phyloP scores from a whole-genome alignment of 2,329 filamentous ascomycete species.

The Fusarium succisae region DNA sequence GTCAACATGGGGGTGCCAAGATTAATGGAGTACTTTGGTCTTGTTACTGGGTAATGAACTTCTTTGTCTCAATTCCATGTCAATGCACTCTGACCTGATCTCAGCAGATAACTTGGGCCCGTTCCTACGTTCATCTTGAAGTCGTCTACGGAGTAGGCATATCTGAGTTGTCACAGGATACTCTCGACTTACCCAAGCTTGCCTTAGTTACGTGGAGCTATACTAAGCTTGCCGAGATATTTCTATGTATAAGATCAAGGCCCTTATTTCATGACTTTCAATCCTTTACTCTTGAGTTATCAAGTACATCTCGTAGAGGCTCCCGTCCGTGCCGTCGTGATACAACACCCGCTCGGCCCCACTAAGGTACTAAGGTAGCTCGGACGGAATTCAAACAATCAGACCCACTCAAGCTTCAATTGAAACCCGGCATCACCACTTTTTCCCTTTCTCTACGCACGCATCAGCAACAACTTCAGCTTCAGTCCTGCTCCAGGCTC shows the following conservation, averaged over 20 bases:
- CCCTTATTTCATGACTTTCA: rapidly evolving
- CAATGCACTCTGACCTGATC: background rate
- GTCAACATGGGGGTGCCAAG: background rate
- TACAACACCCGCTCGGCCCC: constrained; percentile 1
- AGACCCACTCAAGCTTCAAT: constrained; percentile 25
- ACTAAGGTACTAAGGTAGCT: background rate
- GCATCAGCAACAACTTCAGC: background rate
- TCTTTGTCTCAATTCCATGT: background rate
- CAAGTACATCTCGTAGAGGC: background rate
- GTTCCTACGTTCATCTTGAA: background rate
- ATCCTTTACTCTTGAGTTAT: background rate
- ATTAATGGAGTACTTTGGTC: background rate
- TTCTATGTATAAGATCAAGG: background rate
- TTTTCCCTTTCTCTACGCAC: background rate
- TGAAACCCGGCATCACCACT: constrained; percentile 21
- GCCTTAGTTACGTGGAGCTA: background rate
- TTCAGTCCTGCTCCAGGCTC: constrained; percentile 13
- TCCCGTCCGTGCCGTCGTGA: background rate
- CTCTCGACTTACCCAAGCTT: background rate
- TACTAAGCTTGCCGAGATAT: background rate
- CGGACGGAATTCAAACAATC: constrained; percentile 9
- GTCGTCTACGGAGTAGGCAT: background rate
- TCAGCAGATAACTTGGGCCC: background rate
- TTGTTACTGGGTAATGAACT: background rate
- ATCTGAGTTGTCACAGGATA: background rate